These are phyloP conservation scores for Umbellularia californica DNA, from an alignment of 164 flowering plant genomes.

Conservation along the genomic window DNA sequence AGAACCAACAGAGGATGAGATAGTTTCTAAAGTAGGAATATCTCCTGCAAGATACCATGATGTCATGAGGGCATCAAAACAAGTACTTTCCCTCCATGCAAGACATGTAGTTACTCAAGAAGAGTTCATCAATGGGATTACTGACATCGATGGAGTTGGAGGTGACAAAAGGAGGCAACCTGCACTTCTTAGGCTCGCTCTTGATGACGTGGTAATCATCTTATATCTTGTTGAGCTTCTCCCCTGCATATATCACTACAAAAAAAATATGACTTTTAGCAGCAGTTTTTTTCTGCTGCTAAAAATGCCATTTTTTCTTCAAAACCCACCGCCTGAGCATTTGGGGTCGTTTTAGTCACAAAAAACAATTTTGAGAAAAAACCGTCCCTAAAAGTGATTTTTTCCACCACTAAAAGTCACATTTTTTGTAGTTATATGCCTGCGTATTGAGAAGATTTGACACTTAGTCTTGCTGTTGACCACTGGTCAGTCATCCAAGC, in stretches of 20 bases:
- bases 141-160: conserved; percentile 71
- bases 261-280: too few species aligned
- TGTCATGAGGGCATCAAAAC: conserved; percentile 72
- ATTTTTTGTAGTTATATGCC: too few species aligned
- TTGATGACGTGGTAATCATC: conserved; percentile 91
- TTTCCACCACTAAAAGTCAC: too few species aligned
- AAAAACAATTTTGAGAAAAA: too few species aligned
- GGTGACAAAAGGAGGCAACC: conserved; percentile 64
- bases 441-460: not conserved
- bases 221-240: not conserved
- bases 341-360: too few species aligned
- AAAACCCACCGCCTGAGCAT: too few species aligned
- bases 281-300: too few species aligned
- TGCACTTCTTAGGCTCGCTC: conserved; percentile 89
- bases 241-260: too few species aligned
- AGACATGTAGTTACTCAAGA: conserved; percentile 69
- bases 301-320: too few species aligned
- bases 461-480: not conserved
- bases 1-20: conserved; percentile 75
- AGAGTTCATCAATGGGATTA: conserved; percentile 66
- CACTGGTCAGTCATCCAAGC: not conserved
- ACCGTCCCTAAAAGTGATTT: too few species aligned
- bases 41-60: conserved; percentile 75
- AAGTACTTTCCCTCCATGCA: conserved; percentile 71
- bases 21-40: conserved; percentile 59